Evolutionary conservation across 805 yeast genomes (phyloP).

Genomic region (Metschnikowia cerradonensis): DNA sequence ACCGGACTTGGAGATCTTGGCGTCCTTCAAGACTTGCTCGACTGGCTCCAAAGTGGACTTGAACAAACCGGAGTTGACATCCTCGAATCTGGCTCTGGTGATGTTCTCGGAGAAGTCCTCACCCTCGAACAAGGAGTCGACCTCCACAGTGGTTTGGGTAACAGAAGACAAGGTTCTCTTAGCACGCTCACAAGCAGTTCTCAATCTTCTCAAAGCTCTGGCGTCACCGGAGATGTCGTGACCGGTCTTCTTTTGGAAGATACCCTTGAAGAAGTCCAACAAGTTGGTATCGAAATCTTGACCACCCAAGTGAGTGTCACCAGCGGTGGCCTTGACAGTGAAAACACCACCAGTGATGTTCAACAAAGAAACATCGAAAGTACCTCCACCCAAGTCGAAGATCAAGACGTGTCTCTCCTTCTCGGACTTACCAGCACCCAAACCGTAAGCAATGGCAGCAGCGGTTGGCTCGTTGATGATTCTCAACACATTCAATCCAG

Average conservation of each 20-base stretch:
- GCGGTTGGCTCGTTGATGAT: conserved; percentile 58
- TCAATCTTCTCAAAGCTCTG: conserved; percentile 64
- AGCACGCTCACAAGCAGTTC: conserved; percentile 98
- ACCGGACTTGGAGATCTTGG: conserved; percentile 81
- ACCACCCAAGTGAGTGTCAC: conserved; percentile 52
- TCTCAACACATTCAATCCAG: conserved; percentile 48
- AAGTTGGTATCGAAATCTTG: conserved; percentile 51
- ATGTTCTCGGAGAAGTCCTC: conserved; percentile 92
- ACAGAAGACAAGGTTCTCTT: conserved; percentile 94
- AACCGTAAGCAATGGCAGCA: conserved; percentile 40
- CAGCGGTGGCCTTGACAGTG: conserved; percentile 87
- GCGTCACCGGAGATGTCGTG: conserved; percentile 44
- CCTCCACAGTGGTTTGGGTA: conserved; percentile 93
- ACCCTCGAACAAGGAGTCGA: conserved; percentile 92
- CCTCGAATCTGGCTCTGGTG: conserved; percentile 97
- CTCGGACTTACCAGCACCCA: conserved; percentile 30
- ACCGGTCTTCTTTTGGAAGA: conserved; percentile 46
- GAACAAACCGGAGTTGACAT: conserved; percentile 87
- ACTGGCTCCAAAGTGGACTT: conserved; percentile 95
- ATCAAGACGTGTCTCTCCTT: conserved; percentile 70
- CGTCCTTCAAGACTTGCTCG: conserved; percentile 90
- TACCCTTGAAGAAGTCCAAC: conserved; percentile 44
- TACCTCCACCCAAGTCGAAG: conserved; percentile 97
- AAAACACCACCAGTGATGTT: conserved; percentile 94
- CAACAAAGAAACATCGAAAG: conserved; percentile 91